phyloP scores from a whole-genome alignment of 2,329 filamentous ascomycete species.

The Atkinsonella hypoxylon region DNA sequence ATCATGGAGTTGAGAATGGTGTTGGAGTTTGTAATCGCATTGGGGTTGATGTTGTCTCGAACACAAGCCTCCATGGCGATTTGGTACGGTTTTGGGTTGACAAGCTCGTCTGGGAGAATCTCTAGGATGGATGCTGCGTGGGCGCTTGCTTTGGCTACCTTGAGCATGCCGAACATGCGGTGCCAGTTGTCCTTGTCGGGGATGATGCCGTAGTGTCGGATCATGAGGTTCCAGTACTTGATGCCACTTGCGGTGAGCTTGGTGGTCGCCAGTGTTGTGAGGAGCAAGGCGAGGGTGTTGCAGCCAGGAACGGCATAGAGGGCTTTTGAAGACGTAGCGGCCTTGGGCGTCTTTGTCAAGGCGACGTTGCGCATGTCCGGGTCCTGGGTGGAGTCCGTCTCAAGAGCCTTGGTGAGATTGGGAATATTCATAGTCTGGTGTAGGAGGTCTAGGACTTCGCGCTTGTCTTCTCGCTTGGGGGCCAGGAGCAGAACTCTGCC shows the following conservation, averaged over 20 bases:
- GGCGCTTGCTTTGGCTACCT: conserved; percentile 51
- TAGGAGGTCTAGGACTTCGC: conserved; percentile 63
- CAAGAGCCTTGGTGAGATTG: conserved; percentile 29
- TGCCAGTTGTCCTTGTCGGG: conserved; percentile 65
- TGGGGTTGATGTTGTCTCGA: conserved; percentile 65
- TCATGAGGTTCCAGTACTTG: conserved; percentile 69
- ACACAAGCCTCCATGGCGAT: conserved; percentile 64
- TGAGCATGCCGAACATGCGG: conserved; percentile 55
- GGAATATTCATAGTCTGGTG: conserved; percentile 72
- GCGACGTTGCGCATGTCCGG: conserved; percentile 13
- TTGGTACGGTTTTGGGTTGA: conserved; percentile 46
- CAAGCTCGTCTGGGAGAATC: conserved; percentile 33
- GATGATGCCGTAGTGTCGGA: conserved; percentile 43
- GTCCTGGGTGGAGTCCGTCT: conserved; percentile 11
- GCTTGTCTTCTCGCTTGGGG: conserved; percentile 44
- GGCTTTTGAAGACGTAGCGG: conserved; percentile 8
- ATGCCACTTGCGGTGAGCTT: conserved; percentile 49
- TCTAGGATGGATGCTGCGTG: conserved; percentile 48
- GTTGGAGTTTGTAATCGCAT: conserved; percentile 52
- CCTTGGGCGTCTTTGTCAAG: conserved; percentile 1
- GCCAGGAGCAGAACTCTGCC: conserved; percentile 62
- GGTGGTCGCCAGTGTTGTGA: conserved; percentile 51
- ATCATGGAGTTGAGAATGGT: conserved; percentile 54
- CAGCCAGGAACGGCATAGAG: conserved; percentile 33
- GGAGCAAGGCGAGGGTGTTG: conserved; percentile 56